These are phyloP conservation scores for Pseudocercospora cruenta DNA, from an alignment of 2,329 filamentous ascomycete genomes.

Conservation along the genomic window DNA sequence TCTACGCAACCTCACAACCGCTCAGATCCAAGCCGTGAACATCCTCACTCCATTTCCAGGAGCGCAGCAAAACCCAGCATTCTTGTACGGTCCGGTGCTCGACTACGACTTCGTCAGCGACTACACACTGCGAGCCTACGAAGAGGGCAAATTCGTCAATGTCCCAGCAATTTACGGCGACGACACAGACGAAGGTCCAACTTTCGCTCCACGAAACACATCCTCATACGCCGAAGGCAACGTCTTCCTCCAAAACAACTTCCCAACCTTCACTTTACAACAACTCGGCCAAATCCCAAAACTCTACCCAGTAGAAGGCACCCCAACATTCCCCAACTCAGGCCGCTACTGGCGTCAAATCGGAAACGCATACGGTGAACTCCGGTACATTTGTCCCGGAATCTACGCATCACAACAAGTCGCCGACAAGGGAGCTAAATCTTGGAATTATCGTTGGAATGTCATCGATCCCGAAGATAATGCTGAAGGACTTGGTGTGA, in stretches of 20 bases:
- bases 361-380: constrained; percentile 64
- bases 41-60: constrained; percentile 52
- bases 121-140: constrained; percentile 54
- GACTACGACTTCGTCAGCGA: constrained; percentile 57
- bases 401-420: constrained; percentile 57
- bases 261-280: constrained; percentile 55
- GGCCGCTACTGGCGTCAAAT: constrained; percentile 64
- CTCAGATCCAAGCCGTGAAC: constrained; percentile 51
- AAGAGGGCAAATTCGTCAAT: constrained; percentile 53
- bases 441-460: constrained; percentile 72
- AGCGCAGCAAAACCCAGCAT: constrained; percentile 49
- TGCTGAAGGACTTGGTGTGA: constrained; percentile 58
- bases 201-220: constrained; percentile 59
- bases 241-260: constrained; percentile 62
- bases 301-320: constrained; percentile 58
- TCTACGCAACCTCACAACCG: constrained; percentile 51
- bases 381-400: constrained; percentile 67
- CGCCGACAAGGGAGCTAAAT: constrained; percentile 44
- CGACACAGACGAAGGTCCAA: constrained; percentile 68
- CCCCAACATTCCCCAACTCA: constrained; percentile 49
- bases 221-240: constrained; percentile 55
- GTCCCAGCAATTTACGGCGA: constrained; percentile 59
- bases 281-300: constrained; percentile 58
- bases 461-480: constrained; percentile 63
- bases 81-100: constrained; percentile 56